phyloP scores from a whole-genome alignment of 495 filamentous ascomycete genomes.

The Articulospora tetracladia region DNA sequence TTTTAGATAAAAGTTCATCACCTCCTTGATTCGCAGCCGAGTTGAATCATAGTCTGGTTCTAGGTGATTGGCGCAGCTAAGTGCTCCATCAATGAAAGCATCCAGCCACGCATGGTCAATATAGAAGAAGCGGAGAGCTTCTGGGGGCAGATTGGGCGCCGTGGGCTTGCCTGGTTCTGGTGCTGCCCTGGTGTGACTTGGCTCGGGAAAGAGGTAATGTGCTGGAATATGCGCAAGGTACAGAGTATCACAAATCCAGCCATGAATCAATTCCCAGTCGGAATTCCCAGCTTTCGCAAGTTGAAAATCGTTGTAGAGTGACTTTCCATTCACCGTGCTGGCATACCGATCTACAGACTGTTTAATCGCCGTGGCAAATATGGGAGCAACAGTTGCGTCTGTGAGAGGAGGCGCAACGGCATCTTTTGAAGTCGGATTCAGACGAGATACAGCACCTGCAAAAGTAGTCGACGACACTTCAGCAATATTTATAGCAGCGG shows the following conservation, averaged over 20 bases:
- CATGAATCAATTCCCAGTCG: slow-evolving; percentile 23
- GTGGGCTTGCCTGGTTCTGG: not conserved
- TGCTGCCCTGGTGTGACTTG: slow-evolving; percentile 14
- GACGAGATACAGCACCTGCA: not conserved
- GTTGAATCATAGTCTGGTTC: slow-evolving; percentile 23
- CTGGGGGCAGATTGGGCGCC: slow-evolving; percentile 27
- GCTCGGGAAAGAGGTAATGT: slow-evolving; percentile 40
- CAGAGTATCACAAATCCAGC: slow-evolving; percentile 34
- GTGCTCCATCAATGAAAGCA: slow-evolving; percentile 43
- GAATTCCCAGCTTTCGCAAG: not conserved
- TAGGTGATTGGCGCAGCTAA: slow-evolving; percentile 39
- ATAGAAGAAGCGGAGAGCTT: slow-evolving; percentile 44
- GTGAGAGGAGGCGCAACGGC: not conserved
- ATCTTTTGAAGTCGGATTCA: not conserved
- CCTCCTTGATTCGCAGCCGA: slow-evolving; percentile 31
- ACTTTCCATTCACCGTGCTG: not conserved
- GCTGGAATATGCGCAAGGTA: slow-evolving; percentile 28
- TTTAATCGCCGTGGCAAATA: not conserved
- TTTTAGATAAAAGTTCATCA: slow-evolving; percentile 29
- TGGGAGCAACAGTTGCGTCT: not conserved
- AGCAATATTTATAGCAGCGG: not conserved
- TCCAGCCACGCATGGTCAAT: slow-evolving; percentile 44
- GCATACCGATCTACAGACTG: not conserved
- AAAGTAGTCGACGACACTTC: not conserved
- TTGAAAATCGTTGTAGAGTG: slow-evolving; percentile 1